phyloP scores from a whole-genome alignment of 2,329 filamentous ascomycete species.

The Fusarium clavum region DNA sequence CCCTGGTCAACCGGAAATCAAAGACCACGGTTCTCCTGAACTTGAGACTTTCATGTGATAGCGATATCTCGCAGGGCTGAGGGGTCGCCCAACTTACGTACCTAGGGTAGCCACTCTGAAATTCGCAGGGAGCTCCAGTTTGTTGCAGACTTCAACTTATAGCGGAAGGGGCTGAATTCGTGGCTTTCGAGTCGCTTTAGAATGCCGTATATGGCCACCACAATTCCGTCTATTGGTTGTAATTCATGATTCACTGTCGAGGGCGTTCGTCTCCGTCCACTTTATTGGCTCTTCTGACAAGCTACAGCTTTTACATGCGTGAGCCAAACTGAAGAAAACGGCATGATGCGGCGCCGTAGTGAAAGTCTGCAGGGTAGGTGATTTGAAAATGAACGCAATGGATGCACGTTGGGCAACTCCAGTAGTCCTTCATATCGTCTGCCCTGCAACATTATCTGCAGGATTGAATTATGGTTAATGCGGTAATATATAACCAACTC shows the following conservation, averaged over 20 bases:
- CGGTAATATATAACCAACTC: neutral
- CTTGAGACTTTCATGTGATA: conserved; percentile 24
- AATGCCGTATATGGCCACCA: neutral
- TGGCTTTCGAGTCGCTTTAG: neutral
- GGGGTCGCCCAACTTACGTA: neutral
- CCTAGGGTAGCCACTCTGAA: neutral
- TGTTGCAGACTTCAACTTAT: neutral
- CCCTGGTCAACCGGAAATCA: conserved; percentile 8
- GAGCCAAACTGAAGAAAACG: neutral
- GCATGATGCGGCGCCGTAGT: neutral
- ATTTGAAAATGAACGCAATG: neutral
- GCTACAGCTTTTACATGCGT: neutral
- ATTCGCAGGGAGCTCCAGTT: neutral
- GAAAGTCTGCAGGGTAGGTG: neutral
- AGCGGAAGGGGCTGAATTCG: neutral
- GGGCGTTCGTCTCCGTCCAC: neutral
- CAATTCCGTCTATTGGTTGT: neutral
- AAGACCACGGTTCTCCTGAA: neutral
- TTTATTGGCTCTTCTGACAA: neutral
- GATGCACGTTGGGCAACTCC: neutral
- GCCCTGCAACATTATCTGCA: neutral
- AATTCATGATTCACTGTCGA: neutral
- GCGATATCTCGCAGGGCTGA: neutral
- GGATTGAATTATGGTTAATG: neutral
- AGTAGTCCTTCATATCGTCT: neutral